Evolutionary conservation across 139 green algal species (phyloP).

Genomic region (Zygnema circumcarinatum): DNA sequence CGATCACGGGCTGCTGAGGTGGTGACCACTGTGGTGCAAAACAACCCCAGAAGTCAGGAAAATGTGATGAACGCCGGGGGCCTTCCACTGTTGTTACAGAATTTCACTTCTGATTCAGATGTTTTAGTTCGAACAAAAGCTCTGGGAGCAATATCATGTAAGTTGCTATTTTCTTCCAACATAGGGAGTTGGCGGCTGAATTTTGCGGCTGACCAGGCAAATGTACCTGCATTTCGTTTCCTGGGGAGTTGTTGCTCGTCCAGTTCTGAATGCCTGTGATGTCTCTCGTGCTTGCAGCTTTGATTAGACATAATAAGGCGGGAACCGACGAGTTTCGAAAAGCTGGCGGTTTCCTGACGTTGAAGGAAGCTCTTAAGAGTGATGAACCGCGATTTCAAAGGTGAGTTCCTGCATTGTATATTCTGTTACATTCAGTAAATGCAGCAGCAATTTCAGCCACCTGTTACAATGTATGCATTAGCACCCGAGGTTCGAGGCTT

Average conservation of each 20-base stretch:
- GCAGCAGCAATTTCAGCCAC: neutral
- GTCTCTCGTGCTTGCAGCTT: no score
- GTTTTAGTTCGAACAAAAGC: conserved; percentile 33
- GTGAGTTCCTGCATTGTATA: neutral
- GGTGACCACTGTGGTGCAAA: conserved; percentile 59
- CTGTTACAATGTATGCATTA: no score
- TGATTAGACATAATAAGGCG: conserved; percentile 36
- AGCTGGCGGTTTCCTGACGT: neutral
- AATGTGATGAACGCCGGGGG: conserved; percentile 57
- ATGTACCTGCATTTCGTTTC: neutral
- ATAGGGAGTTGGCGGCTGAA: neutral
- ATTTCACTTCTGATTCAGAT: conserved; percentile 38
- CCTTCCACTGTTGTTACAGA: conserved; percentile 28
- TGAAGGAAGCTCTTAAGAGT: conserved; percentile 29
- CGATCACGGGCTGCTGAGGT: conserved; percentile 54
- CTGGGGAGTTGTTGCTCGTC: neutral
- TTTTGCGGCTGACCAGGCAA: neutral
- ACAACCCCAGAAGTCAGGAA: conserved; percentile 52
- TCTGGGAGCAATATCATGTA: conserved; percentile 49
- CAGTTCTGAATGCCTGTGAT: conserved; percentile 3
- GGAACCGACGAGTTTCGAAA: conserved; percentile 27
- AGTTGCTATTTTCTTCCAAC: conserved; percentile 21
- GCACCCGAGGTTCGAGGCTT: no score
- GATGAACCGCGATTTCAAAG: conserved; percentile 33
- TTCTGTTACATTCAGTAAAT: neutral